phyloP scores from a whole-genome alignment of 2,329 filamentous ascomycete species.

The Colletotrichum scovillei region DNA sequence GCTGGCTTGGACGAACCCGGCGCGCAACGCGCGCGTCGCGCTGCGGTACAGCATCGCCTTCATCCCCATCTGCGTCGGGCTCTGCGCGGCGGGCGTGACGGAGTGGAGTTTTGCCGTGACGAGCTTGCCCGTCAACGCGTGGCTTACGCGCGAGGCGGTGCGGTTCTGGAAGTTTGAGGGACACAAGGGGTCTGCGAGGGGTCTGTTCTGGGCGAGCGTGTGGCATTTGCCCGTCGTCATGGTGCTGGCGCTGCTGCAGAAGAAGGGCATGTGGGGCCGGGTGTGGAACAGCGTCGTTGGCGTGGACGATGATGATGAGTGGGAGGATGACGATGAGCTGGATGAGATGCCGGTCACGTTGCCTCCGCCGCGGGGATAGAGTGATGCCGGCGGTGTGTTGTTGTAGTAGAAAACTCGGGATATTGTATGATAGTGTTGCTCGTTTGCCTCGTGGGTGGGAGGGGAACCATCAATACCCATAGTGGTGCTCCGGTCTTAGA shows the following conservation, averaged over 20 bases:
- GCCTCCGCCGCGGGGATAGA: constrained; percentile 5
- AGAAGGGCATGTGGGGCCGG: constrained; percentile 90
- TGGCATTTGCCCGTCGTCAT: constrained; percentile 94
- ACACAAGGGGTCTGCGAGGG: constrained; percentile 81
- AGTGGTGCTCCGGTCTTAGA: background rate
- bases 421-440: constrained; percentile 28
- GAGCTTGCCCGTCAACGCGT: constrained; percentile 84
- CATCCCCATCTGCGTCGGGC: constrained; percentile 84
- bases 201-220: constrained; percentile 96
- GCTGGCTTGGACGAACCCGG: constrained; percentile 90
- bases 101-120: constrained; percentile 87
- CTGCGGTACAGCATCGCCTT: constrained; percentile 87
- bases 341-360: constrained; percentile 48
- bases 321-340: constrained; percentile 65
- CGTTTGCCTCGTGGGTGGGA: background rate
- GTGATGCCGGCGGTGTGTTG: background rate
- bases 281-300: constrained; percentile 79
- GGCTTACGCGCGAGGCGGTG: constrained; percentile 84
- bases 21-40: constrained; percentile 86
- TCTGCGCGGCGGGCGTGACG: constrained; percentile 84
- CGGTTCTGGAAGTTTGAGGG: constrained; percentile 85
- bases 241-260: constrained; percentile 90
- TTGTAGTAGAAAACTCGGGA: background rate
- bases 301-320: constrained; percentile 63
- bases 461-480: background rate